Evolutionary conservation across 345 rosid species (phyloP).

Genomic region (Salix purpurea): DNA sequence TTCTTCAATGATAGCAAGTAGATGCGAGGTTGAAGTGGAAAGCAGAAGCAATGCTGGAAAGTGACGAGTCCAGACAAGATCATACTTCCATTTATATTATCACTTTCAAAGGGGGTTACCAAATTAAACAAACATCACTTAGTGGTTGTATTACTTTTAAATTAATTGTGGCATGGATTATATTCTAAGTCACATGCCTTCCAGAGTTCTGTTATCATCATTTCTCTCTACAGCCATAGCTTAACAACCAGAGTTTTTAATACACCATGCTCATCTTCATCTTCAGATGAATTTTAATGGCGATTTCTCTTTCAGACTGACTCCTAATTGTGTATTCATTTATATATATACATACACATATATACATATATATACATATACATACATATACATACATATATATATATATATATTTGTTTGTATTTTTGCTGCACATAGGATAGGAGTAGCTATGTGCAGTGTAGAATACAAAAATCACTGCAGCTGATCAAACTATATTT

Average conservation of each 20-base stretch:
- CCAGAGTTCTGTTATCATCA: neutral
- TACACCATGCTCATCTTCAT: neutral
- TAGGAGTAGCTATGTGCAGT: neutral
- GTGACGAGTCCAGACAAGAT: slow-evolving; percentile 12
- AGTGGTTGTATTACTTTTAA: slow-evolving; percentile 29
- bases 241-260: neutral
- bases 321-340: neutral
- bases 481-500: no score
- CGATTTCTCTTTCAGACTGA: neutral
- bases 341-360: no score
- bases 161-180: slow-evolving; percentile 23
- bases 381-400: no score
- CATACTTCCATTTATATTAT: slow-evolving; percentile 19
- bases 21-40: slow-evolving; percentile 14
- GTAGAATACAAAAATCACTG: neutral
- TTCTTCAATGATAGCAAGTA: neutral
- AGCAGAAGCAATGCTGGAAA: slow-evolving; percentile 26
- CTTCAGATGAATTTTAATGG: neutral
- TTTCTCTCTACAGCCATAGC: neutral
- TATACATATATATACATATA: no score
- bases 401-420: no score
- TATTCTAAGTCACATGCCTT: slow-evolving; percentile 24
- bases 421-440: no score
- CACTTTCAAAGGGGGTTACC: slow-evolving; percentile 20
- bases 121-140: slow-evolving; percentile 17